These are phyloP conservation scores for Entophlyctis luteolus DNA, from an alignment of 192 early-diverging fungal genomes.

Conservation along the genomic window DNA sequence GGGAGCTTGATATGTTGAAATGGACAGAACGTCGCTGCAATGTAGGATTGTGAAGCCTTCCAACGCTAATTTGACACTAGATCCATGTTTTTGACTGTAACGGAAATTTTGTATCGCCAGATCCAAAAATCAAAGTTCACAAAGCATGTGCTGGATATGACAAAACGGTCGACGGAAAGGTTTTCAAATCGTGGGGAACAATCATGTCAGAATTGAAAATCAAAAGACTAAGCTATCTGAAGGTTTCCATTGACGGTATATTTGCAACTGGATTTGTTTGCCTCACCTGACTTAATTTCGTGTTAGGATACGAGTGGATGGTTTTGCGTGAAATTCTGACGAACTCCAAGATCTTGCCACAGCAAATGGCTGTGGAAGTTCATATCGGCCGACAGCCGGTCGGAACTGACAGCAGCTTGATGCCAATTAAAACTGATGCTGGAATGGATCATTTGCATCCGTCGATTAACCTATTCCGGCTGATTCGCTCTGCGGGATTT, in stretches of 20 bases:
- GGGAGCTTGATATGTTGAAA: not conserved
- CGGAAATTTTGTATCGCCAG: not conserved
- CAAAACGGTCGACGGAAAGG: not conserved
- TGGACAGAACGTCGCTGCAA: not conserved
- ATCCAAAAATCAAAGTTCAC: not conserved
- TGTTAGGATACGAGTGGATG: constrained; percentile 1
- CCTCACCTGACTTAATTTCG: not conserved
- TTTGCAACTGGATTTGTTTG: not conserved
- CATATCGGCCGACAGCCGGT: not conserved
- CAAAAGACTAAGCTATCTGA: not conserved
- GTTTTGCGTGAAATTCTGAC: not conserved
- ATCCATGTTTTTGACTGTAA: not conserved
- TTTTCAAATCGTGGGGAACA: not conserved
- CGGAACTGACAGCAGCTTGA: not conserved
- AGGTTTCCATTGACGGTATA: not conserved
- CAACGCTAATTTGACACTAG: too few species aligned
- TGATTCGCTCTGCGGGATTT: not conserved
- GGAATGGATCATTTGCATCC: not conserved
- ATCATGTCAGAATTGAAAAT: not conserved
- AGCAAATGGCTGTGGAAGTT: not conserved
- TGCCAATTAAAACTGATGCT: not conserved
- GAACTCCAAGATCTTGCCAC: not conserved
- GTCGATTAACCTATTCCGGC: not conserved
- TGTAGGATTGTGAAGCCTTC: not conserved
- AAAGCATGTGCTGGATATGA: not conserved